phyloP scores from a whole-genome alignment of 192 early-diverging fungal genomes.

The Coemansia sp. region DNA sequence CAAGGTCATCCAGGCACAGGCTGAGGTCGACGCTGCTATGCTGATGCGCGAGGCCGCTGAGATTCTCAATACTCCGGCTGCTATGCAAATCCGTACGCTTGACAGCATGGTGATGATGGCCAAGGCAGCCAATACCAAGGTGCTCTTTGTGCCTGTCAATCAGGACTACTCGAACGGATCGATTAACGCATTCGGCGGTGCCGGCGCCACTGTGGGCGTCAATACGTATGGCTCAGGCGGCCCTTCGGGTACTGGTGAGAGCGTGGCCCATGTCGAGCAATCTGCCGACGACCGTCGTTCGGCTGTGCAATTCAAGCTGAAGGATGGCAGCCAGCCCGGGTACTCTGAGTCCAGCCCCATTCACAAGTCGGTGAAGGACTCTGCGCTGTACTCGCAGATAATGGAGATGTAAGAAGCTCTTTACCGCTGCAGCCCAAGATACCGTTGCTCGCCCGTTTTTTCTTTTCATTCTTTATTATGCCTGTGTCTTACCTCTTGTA shows the following conservation, averaged over 20 bases:
- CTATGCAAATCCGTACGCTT: conserved; percentile 86
- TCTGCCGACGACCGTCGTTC: conserved; percentile 6
- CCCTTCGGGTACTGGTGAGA: background rate
- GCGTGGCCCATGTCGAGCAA: conserved; percentile 5
- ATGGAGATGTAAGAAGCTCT: conserved; percentile 21
- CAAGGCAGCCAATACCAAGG: conserved; percentile 67
- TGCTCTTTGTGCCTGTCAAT: conserved; percentile 66
- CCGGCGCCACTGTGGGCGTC: conserved; percentile 36
- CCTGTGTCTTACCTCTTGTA: background rate
- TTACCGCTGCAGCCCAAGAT: background rate
- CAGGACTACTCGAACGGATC: conserved; percentile 50
- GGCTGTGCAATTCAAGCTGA: conserved; percentile 12
- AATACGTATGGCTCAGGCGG: conserved; percentile 11
- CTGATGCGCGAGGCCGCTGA: conserved; percentile 93
- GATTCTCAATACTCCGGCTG: conserved; percentile 80
- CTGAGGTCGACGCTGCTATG: conserved; percentile 86
- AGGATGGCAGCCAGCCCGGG: conserved; percentile 11
- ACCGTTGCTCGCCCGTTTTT: background rate
- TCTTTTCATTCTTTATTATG: background rate
- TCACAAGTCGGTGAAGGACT: conserved; percentile 26
- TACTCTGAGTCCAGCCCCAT: conserved; percentile 19
- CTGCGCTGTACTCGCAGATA: conserved; percentile 25
- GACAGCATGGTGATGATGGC: conserved; percentile 82
- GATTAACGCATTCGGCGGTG: conserved; percentile 51
- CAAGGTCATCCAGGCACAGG: conserved; percentile 87